These are phyloP conservation scores for Drosera spatulata DNA, from an alignment of 179 eudicot species.

Conservation along the genomic window DNA sequence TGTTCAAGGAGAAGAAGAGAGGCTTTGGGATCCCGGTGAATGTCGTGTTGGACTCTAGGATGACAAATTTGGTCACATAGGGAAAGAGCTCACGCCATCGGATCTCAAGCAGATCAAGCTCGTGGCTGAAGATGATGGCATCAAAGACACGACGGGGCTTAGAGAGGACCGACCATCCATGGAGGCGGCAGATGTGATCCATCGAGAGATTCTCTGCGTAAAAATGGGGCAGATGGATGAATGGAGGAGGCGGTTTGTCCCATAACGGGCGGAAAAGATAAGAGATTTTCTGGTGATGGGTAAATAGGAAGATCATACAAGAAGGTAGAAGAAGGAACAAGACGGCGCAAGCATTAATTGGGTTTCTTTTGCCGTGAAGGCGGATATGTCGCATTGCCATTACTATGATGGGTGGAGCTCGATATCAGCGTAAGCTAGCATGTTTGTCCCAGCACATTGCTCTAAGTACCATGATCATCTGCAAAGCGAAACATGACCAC, in stretches of 20 bases:
- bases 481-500: conserved; percentile 3
- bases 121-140: conserved; percentile 72
- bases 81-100: conserved; percentile 74
- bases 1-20: conserved; percentile 43
- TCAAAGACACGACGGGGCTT: conserved; percentile 67
- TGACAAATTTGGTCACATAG: conserved; percentile 58
- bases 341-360: conserved; percentile 26
- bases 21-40: conserved; percentile 82
- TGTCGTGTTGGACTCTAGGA: conserved; percentile 72
- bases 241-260: conserved; percentile 65
- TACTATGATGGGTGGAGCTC: conserved; percentile 12
- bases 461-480: conserved; percentile 14
- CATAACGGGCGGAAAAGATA: conserved; percentile 80
- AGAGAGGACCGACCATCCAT: conserved; percentile 66
- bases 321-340: conserved; percentile 33
- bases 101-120: conserved; percentile 78
- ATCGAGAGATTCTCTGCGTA: conserved; percentile 81
- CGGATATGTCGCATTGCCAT: conserved; percentile 50
- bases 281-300: conserved; percentile 43
- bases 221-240: conserved; percentile 51
- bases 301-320: conserved; percentile 25
- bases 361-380: conserved; percentile 25
- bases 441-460: conserved; percentile 6
- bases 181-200: conserved; percentile 57
- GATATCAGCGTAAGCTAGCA: conserved; percentile 10